Conservation (phyloP, 108 stramenopile genomes). For the Aurantiochytrium sp. region DNA sequence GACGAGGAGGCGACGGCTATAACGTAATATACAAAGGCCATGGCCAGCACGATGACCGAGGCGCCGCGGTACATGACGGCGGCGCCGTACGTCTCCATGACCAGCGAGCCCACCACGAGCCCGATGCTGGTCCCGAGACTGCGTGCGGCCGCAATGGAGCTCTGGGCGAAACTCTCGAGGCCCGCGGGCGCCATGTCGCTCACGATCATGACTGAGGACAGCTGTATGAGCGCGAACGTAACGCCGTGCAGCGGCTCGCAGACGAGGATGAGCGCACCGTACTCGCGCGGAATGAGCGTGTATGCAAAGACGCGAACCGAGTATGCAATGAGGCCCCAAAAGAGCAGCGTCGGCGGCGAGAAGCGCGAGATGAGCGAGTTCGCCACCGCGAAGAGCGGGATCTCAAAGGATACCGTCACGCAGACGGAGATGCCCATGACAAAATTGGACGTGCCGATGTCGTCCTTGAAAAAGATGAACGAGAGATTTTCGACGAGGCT, state of each 20-base stretch:
- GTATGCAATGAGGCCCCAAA: background rate
- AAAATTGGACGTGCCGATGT: background rate
- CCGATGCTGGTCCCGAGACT: background rate
- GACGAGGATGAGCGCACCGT: background rate
- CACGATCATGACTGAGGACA: background rate
- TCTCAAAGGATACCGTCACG: conserved; percentile 34
- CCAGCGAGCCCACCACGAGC: background rate
- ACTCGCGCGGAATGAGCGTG: background rate
- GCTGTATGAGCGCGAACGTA: background rate
- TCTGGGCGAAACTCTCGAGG: background rate
- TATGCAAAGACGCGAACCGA: conserved; percentile 20
- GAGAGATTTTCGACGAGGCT: conserved; percentile 16
- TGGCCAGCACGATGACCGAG: background rate
- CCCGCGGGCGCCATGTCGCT: background rate
- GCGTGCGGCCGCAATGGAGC: background rate
- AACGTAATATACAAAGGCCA: background rate
- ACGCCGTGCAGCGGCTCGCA: conserved; percentile 31
- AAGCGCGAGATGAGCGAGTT: background rate
- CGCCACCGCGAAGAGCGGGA: conserved; percentile 9
- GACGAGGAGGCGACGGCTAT: background rate
- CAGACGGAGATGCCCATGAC: background rate
- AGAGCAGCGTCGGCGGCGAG: background rate
- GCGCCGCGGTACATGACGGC: conserved; percentile 30
- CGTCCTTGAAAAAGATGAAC: conserved; percentile 33
- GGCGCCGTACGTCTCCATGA: conserved; percentile 12